Percentiles rank a stretch among this genome's conserved stretches.
phyloP scores from a whole-genome alignment of 495 filamentous ascomycete genomes.

The Tuber melanosporum region DNA sequence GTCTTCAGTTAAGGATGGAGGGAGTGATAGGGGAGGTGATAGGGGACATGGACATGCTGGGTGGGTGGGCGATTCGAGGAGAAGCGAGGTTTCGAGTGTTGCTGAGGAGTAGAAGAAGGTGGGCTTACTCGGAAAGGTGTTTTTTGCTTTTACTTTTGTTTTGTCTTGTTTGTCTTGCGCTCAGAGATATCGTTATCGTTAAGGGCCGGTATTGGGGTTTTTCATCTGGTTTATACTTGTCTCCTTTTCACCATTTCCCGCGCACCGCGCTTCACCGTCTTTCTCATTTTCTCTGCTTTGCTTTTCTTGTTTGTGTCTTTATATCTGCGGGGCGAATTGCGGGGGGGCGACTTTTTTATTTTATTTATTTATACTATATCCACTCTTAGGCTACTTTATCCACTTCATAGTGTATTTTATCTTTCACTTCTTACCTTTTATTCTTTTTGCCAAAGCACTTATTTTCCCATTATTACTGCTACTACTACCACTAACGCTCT shows the following conservation, averaged over 20 bases:
- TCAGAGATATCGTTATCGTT: conserved; percentile 22
- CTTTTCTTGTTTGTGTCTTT: conserved; percentile 8
- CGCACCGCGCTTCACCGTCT: neutral
- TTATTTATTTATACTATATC: neutral
- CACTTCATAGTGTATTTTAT: conserved; percentile 9
- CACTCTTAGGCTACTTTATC: conserved; percentile 8
- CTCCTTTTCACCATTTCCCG: neutral
- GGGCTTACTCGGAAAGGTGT: conserved; percentile 9
- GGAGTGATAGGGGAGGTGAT: conserved; percentile 48
- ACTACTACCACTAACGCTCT: neutral
- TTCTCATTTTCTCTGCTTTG: conserved; percentile 7
- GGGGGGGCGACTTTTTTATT: neutral
- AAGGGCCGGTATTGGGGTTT: conserved; percentile 2
- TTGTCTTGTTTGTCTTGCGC: neutral
- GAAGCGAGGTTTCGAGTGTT: conserved; percentile 29
- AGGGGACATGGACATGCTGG: conserved; percentile 40
- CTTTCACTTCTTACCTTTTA: neutral
- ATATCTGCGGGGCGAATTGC: neutral
- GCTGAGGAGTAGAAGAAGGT: conserved; percentile 34
- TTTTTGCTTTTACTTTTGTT: conserved; percentile 26
- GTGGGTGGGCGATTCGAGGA: neutral
- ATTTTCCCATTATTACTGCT: neutral
- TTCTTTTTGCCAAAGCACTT: neutral
- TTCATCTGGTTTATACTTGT: neutral
- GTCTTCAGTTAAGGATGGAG: conserved; percentile 48